Evolutionary conservation across 306 rosid species (phyloP).

Genomic region (Dalbergia oliveri): DNA sequence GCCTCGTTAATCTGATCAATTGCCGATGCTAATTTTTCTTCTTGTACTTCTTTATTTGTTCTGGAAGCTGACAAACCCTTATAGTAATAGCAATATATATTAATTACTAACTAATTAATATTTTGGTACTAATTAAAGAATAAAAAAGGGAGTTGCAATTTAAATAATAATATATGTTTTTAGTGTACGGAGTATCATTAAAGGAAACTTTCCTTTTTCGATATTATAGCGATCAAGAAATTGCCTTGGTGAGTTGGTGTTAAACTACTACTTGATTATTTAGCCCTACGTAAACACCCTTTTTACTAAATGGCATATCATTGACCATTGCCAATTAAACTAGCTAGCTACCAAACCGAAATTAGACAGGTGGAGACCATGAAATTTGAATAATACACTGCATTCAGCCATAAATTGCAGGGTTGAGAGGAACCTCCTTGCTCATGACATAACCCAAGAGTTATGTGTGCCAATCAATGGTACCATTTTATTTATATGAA

Average conservation of each 20-base stretch:
- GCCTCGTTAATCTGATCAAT: conserved; percentile 25
- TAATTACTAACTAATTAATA: neutral
- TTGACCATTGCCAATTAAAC: neutral
- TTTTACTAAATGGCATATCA: neutral
- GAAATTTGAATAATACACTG: neutral
- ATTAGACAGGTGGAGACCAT: neutral
- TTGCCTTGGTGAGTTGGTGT: too few relatives aligned
- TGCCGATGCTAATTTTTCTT: conserved; percentile 7
- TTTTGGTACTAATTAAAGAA: neutral
- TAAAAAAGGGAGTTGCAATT: neutral
- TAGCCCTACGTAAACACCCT: neutral
- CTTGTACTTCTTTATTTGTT: neutral
- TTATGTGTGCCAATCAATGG: too few relatives aligned
- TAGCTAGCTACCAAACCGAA: neutral
- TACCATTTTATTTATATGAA: too few relatives aligned
- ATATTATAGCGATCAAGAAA: neutral
- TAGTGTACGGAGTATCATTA: neutral
- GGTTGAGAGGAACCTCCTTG: conserved; percentile 1
- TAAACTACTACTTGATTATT: neutral
- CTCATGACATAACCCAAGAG: neutral
- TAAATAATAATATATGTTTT: neutral
- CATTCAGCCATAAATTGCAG: conserved; percentile 19
- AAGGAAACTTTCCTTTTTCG: neutral
- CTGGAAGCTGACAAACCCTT: conserved; percentile 13
- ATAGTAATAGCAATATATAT: neutral